Conservation (phyloP, 306 rosid genomes). For the Glycine latifolia region DNA sequence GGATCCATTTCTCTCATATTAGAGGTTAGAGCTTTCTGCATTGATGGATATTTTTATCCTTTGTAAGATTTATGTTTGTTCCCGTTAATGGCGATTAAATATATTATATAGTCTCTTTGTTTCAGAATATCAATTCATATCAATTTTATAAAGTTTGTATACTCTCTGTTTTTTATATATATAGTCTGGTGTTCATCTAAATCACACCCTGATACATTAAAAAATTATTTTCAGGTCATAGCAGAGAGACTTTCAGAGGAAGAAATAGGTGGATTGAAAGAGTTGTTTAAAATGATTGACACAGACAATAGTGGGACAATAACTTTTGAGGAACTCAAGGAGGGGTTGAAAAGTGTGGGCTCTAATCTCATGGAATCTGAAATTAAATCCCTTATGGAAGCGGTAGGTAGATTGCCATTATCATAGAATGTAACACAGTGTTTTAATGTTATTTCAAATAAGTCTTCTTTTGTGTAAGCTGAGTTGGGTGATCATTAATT, state of each 20-base stretch:
- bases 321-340: constrained; percentile 90
- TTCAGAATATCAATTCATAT: too few relatives aligned
- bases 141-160: too few relatives aligned
- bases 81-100: too few relatives aligned
- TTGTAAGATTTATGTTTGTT: too few relatives aligned
- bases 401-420: constrained; percentile 63
- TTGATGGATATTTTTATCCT: too few relatives aligned
- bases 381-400: constrained; percentile 84
- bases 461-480: constrained; percentile 33
- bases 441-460: constrained; percentile 17
- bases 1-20: too few relatives aligned
- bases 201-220: neutral
- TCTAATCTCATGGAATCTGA: constrained; percentile 89
- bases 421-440: constrained; percentile 35
- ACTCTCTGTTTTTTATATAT: neutral
- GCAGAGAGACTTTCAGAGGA: constrained; percentile 93
- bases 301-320: constrained; percentile 83
- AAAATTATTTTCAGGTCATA: constrained; percentile 66
- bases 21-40: too few relatives aligned
- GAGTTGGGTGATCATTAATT: too few relatives aligned
- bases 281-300: constrained; percentile 89
- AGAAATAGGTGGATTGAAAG: constrained; percentile 92
- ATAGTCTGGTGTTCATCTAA: constrained; percentile 12
- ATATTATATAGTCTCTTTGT: too few relatives aligned
- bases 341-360: constrained; percentile 78